Percentiles rank a stretch among this genome's conserved stretches.
Conservation (phyloP, 192 early-diverging fungal species). For the Coemansia sp. region DNA sequence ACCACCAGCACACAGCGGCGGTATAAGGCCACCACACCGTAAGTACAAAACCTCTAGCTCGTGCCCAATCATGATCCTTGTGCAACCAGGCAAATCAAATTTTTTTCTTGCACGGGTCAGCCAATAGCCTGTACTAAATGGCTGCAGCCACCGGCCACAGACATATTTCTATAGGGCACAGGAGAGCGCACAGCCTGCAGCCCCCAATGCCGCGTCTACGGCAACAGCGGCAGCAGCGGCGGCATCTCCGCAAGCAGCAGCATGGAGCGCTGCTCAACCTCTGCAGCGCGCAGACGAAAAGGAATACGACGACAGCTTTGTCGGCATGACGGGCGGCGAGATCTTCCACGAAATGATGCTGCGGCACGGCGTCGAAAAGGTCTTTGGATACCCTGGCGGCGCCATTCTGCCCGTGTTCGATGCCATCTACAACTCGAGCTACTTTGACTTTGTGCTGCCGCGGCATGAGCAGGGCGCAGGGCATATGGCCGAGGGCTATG, state of each 20-base stretch:
- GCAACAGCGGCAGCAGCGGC: slow-evolving; percentile 1
- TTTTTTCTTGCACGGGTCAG: slow-evolving; percentile 1
- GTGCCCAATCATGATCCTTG: too few species aligned
- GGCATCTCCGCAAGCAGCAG: slow-evolving; percentile 1
- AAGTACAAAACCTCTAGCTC: slow-evolving; percentile 18
- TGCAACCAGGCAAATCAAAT: too few species aligned
- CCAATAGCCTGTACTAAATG: not conserved
- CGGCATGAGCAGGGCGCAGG: slow-evolving; percentile 98
- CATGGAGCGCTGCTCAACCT: slow-evolving; percentile 8
- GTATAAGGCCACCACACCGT: slow-evolving; percentile 50
- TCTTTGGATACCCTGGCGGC: slow-evolving; percentile 98
- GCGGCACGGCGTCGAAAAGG: slow-evolving; percentile 83
- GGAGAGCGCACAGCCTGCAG: slow-evolving; percentile 32
- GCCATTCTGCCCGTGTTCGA: slow-evolving; percentile 98
- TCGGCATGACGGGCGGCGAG: slow-evolving; percentile 95
- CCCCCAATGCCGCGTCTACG: slow-evolving; percentile 15
- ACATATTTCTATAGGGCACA: slow-evolving; percentile 20
- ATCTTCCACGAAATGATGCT: slow-evolving; percentile 99
- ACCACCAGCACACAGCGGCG: slow-evolving; percentile 30
- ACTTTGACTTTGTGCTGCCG: slow-evolving; percentile 96
- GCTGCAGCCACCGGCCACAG: not conserved
- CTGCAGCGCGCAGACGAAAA: slow-evolving; percentile 31
- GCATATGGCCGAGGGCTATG: slow-evolving; percentile 98
- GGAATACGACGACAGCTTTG: slow-evolving; percentile 76
- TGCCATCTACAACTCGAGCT: slow-evolving; percentile 91